phyloP scores from a whole-genome alignment of 305 asterid genomes.

The Coffea humblotiana region DNA sequence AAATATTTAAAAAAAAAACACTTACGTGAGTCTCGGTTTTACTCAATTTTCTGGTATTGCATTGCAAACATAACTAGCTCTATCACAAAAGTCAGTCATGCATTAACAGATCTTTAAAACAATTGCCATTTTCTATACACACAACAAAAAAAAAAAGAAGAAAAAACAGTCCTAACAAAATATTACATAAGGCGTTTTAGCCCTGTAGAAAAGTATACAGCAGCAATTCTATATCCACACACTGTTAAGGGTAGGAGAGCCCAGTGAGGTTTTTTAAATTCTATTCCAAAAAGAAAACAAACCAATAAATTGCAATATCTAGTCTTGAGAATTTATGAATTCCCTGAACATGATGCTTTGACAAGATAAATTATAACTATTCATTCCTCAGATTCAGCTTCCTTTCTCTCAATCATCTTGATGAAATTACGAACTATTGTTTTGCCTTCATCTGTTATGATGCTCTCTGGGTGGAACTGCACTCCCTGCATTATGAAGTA shows the following conservation, averaged over 20 bases:
- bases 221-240: background rate
- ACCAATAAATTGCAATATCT: background rate
- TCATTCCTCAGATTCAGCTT: constrained; percentile 44
- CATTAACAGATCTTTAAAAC: background rate
- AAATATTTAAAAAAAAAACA: no score
- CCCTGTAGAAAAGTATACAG: background rate
- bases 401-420: constrained; percentile 63
- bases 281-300: background rate
- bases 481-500: constrained; percentile 59
- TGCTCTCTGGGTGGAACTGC: constrained; percentile 88
- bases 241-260: background rate
- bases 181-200: background rate
- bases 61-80: background rate
- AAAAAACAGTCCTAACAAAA: background rate
- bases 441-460: constrained; percentile 73
- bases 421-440: constrained; percentile 66
- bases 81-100: background rate
- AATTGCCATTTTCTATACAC: background rate
- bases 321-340: background rate
- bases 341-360: background rate
- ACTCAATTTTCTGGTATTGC: background rate
- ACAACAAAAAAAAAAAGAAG: background rate
- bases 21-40: background rate
- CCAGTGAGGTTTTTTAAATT: background rate
- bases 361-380: background rate